Conservation (phyloP, 164 flowering plant species). For the Macadamia integrifolia region DNA sequence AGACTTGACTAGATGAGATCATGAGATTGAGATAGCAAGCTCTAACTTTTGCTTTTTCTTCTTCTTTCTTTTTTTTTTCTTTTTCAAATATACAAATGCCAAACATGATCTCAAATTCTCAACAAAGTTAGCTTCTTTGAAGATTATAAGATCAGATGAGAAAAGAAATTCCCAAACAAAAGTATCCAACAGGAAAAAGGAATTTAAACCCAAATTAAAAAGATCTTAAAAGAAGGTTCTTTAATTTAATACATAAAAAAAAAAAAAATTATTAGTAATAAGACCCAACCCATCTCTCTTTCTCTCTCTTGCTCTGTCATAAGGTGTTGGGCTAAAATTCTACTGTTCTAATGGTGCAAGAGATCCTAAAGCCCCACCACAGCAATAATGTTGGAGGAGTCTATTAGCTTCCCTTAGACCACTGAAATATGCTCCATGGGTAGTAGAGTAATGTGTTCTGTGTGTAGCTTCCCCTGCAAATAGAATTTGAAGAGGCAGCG, state of each 20-base stretch:
- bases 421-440: constrained; percentile 98
- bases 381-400: constrained; percentile 77
- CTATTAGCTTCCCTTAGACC: constrained; percentile 96
- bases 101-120: constrained; percentile 15
- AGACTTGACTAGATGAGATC: neutral
- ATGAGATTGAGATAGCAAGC: no score
- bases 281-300: constrained; percentile 20
- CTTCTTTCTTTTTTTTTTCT: constrained; percentile 12
- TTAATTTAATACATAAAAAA: constrained; percentile 23
- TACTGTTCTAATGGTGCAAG: constrained; percentile 11
- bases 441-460: constrained; percentile 93
- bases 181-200: constrained; percentile 2
- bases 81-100: constrained; percentile 16
- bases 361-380: constrained; percentile 24
- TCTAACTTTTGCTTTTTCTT: constrained; percentile 11
- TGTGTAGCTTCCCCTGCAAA: constrained; percentile 99
- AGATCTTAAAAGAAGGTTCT: constrained; percentile 19
- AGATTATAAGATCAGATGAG: constrained; percentile 8
- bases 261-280: constrained; percentile 17
- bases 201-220: neutral
- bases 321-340: constrained; percentile 12
- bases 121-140: constrained; percentile 20
- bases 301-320: constrained; percentile 1
- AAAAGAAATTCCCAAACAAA: constrained; percentile 10
- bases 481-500: constrained; percentile 67